Evolutionary conservation across 2,329 filamentous ascomycete species (phyloP).

Genomic region (Colletotrichum euphorbiae): DNA sequence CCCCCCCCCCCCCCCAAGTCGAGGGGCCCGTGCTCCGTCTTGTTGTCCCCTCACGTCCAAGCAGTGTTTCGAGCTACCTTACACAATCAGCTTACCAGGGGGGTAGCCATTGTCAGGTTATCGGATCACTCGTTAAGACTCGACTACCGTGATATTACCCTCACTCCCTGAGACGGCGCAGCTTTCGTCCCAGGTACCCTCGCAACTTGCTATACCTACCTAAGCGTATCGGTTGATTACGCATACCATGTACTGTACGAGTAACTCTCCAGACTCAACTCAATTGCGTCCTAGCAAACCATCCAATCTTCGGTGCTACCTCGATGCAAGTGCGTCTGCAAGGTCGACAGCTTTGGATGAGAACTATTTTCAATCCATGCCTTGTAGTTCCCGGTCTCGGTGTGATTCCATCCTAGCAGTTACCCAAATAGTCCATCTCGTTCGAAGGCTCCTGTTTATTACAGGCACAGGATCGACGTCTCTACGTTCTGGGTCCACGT

Average conservation of each 20-base stretch:
- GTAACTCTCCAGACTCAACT: conserved; percentile 8
- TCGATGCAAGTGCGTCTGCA: not conserved
- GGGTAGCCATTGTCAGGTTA: too few species aligned
- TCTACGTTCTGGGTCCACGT: conserved; percentile 2
- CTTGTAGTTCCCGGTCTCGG: not conserved
- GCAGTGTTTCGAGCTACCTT: conserved; percentile 39
- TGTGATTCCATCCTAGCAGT: not conserved
- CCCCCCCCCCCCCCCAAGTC: not conserved
- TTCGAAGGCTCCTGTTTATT: too few species aligned
- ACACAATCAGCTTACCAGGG: not conserved
- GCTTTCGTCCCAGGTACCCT: not conserved
- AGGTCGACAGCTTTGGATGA: conserved; percentile 4
- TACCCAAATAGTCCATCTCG: too few species aligned
- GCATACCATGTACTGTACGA: not conserved
- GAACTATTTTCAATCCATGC: not conserved
- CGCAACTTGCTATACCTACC: not conserved
- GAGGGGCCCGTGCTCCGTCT: conserved; percentile 27
- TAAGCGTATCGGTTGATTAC: not conserved
- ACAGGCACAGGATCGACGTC: not conserved
- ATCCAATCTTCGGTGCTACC: conserved; percentile 31
- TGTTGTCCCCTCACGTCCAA: conserved; percentile 35
- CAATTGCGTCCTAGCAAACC: not conserved
- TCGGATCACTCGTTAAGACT: too few species aligned
- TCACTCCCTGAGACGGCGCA: not conserved
- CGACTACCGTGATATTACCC: not conserved